phyloP scores from a whole-genome alignment of 2,329 filamentous ascomycete species.

The Pseudogymnoascus sp. region DNA sequence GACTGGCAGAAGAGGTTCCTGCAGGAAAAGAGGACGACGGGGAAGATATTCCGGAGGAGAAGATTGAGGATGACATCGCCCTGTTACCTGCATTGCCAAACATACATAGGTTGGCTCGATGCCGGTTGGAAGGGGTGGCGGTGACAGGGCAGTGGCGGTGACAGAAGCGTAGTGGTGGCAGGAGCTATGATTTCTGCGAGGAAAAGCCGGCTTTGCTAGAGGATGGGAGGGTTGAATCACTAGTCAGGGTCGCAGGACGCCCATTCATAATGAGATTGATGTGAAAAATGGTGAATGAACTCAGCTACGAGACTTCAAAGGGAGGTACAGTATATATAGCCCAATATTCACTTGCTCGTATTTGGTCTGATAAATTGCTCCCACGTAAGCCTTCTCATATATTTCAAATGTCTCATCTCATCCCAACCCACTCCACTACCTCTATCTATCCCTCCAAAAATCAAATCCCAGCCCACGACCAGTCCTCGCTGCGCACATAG shows the following conservation, averaged over 20 bases:
- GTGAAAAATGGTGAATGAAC: too few species aligned
- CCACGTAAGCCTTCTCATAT: not conserved
- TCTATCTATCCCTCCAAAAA: too few species aligned
- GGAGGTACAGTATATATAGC: not conserved
- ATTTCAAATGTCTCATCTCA: not conserved
- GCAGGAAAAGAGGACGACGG: not conserved
- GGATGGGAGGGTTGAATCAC: not conserved
- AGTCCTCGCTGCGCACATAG: not conserved
- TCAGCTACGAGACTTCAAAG: not conserved
- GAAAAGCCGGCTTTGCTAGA: not conserved
- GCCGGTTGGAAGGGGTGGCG: not conserved
- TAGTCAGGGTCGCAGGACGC: not conserved
- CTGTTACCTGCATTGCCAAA: too few species aligned
- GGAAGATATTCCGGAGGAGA: not conserved
- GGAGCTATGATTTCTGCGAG: not conserved
- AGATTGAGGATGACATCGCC: too few species aligned
- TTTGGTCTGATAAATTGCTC: not conserved
- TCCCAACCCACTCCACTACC: not conserved
- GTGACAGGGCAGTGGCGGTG: not conserved
- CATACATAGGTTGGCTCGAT: too few species aligned
- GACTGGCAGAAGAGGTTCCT: too few species aligned
- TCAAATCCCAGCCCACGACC: not conserved
- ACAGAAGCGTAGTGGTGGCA: not conserved
- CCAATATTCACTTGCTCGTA: not conserved
- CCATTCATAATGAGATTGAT: too few species aligned